Base-by-base conservation (phyloP, 1,284 basidiomycete species). In the Cronartium quercuum region DNA sequence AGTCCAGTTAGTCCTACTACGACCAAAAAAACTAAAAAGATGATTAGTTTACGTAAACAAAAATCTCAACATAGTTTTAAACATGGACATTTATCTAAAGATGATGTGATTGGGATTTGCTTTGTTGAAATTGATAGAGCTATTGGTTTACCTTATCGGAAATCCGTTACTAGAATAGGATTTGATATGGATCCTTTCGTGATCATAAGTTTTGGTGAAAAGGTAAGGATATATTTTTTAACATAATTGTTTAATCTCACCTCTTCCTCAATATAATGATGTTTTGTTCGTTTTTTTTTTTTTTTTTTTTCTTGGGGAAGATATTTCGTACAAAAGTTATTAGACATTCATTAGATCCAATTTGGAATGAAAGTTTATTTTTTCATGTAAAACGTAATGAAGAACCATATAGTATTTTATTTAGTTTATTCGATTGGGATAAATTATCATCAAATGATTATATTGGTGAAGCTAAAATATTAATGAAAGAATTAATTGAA, bases 161-260 rank as follows among this genome's bases (percentile, higher is more conserved):
- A 89, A 82, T 97, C 96, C 60, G 77, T 91, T 86, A 91, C 89
- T 2, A 86, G 90, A 1, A 90, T 87, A 0, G 90, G 90, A 0
- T 94, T 89, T 87, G 94, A 98, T 81, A 98, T 98, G 94, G 94
- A 98, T 79, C 94, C 94, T 0, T 98, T 97, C 80, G 91, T 93
- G 15, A 93, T 98, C 77, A 87, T 94, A 77, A 94, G 92, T 1
- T 98, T 98, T 78, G 91, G 94, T 44, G 94, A 95, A 83, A 97
- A 97, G 82, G 91, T 98, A 10, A 98, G 97, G 84, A 87, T 94
- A 3, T 97, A 94, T 0, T 89, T 93, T 63, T 21, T 84, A 87
- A 94, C 3, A 97, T 94, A 0, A 6, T 57, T 37, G 34, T 89
- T 92, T 61, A 10, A 9, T 18, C 15, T 15, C 29, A 44, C 7